phyloP scores from a whole-genome alignment of 306 rosid genomes.

The Calophaca sinica region DNA sequence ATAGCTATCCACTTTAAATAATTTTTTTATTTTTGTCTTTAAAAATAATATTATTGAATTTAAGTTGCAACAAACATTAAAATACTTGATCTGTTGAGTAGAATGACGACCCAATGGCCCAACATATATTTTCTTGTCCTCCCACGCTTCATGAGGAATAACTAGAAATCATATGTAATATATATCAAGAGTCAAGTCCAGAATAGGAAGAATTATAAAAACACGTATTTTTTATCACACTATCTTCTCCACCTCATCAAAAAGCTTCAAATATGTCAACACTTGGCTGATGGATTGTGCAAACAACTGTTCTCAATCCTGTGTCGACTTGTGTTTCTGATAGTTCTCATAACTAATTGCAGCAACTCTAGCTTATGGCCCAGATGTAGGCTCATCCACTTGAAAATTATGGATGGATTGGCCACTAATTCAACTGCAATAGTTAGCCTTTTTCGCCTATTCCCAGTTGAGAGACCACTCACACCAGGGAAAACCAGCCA shows the following conservation, averaged over 20 bases:
- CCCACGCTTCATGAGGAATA: slow-evolving; percentile 71
- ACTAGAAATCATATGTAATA: slow-evolving; percentile 11
- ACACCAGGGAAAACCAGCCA: slow-evolving; percentile 89
- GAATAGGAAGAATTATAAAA: not conserved
- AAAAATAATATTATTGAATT: not conserved
- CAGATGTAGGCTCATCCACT: slow-evolving; percentile 98
- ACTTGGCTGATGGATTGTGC: slow-evolving; percentile 97
- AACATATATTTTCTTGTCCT: slow-evolving; percentile 74
- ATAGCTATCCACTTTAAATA: not conserved
- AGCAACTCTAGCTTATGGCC: slow-evolving; percentile 90
- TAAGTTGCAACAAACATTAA: slow-evolving; percentile 49
- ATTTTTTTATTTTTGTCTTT: not conserved
- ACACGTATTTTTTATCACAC: not conserved
- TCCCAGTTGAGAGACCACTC: slow-evolving; percentile 86
- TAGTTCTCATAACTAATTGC: slow-evolving; percentile 97
- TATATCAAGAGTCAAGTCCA: slow-evolving; percentile 14
- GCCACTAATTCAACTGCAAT: slow-evolving; percentile 91
- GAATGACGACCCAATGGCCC: slow-evolving; percentile 83
- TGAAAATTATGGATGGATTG: slow-evolving; percentile 89
- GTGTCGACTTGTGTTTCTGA: slow-evolving; percentile 90
- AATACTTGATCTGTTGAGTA: slow-evolving; percentile 60
- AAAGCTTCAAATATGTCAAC: slow-evolving; percentile 85
- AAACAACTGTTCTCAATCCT: slow-evolving; percentile 86
- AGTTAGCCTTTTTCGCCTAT: slow-evolving; percentile 87
- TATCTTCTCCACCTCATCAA: slow-evolving; percentile 70